Percentiles rank a stretch among this genome's conserved stretches.
phyloP scores from a whole-genome alignment of 495 filamentous ascomycete genomes.

The Aspergillus avenaceus region DNA sequence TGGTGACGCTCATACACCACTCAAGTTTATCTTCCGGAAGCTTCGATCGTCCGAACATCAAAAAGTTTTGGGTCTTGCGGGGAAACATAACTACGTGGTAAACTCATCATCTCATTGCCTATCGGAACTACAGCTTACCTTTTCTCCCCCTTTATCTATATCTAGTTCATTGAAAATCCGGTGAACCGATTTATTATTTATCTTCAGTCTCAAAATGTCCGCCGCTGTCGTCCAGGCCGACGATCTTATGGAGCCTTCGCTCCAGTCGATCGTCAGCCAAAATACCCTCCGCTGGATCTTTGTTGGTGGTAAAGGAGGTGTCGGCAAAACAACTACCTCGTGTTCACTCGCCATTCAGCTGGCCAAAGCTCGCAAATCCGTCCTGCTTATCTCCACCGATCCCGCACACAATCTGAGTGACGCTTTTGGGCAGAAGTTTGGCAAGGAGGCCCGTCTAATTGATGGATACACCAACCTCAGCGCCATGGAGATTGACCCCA shows the following conservation, averaged over 20 bases:
- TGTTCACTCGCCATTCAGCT: conserved; percentile 98
- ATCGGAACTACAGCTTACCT: conserved; percentile 7
- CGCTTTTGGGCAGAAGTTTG: conserved; percentile 98
- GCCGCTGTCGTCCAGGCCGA: conserved; percentile 59
- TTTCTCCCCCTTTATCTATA: conserved; percentile 8
- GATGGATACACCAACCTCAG: conserved; percentile 91
- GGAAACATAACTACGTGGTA: conserved; percentile 22
- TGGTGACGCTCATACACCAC: not conserved
- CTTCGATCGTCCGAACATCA: conserved; percentile 23
- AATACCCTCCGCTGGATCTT: conserved; percentile 97
- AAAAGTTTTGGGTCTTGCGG: conserved; percentile 23
- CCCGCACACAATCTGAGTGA: conserved; percentile 98
- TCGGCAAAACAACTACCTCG: conserved; percentile 99
- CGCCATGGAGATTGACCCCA: conserved; percentile 99
- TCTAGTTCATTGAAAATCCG: conserved; percentile 2
- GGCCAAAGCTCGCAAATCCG: conserved; percentile 90
- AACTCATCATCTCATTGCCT: conserved; percentile 14
- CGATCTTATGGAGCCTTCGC: conserved; percentile 82
- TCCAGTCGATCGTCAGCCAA: conserved; percentile 92
- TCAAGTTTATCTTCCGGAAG: conserved; percentile 23
- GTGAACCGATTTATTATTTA: not conserved
- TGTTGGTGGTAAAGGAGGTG: conserved; percentile 96
- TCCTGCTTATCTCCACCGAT: conserved; percentile 96
- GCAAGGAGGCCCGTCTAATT: conserved; percentile 91
- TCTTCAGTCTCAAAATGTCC: conserved; percentile 48